These are phyloP conservation scores for Alternaria angustiovoidea DNA, from an alignment of 2,329 filamentous ascomycete species.

Conservation along the genomic window DNA sequence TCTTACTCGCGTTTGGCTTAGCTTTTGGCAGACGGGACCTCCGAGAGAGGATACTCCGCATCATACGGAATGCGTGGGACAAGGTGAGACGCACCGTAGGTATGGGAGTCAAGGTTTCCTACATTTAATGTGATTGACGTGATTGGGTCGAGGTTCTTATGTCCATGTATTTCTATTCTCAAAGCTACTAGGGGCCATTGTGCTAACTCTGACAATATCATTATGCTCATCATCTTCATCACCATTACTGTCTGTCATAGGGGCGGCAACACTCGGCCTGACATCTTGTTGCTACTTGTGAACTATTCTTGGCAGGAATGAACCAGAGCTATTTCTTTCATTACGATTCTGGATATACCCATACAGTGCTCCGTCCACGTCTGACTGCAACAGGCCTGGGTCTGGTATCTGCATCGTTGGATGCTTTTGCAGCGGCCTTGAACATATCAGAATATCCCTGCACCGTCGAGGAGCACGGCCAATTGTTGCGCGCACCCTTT, in stretches of 20 bases:
- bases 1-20: slow-evolving; percentile 79
- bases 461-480: too few species aligned
- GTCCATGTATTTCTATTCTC: slow-evolving; percentile 1
- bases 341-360: not conserved
- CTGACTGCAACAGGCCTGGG: not conserved
- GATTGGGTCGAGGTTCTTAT: not conserved
- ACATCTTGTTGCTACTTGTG: too few species aligned
- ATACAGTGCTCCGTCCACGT: not conserved
- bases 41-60: slow-evolving; percentile 74
- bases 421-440: too few species aligned
- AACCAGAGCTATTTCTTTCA: not conserved
- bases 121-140: slow-evolving; percentile 68
- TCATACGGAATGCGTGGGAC: slow-evolving; percentile 75
- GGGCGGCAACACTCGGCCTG: too few species aligned
- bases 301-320: too few species aligned
- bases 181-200: not conserved
- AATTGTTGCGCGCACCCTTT: too few species aligned
- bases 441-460: too few species aligned
- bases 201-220: not conserved
- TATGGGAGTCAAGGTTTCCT: slow-evolving; percentile 97
- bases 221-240: not conserved
- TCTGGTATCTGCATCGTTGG: too few species aligned
- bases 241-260: not conserved
- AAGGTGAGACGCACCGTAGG: slow-evolving; percentile 86
- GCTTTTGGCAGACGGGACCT: slow-evolving; percentile 78